Evolutionary conservation across 2,329 filamentous ascomycete species (phyloP).

Genomic region (Colletotrichum tamarilloi): DNA sequence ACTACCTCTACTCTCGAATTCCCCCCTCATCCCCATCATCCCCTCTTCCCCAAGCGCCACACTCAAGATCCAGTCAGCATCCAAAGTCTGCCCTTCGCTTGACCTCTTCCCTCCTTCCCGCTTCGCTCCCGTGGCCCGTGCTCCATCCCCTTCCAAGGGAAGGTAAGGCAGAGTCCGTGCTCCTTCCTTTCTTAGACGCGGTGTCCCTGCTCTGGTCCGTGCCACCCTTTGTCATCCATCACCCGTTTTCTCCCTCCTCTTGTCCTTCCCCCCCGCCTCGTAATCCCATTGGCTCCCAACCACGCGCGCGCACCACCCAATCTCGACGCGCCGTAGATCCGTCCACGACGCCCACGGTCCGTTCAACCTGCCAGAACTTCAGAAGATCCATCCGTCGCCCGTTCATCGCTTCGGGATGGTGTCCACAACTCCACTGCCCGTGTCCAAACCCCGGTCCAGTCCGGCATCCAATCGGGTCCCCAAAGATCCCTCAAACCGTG

Average conservation of each 20-base stretch:
- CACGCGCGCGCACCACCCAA: constrained; percentile 27
- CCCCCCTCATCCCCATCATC: not conserved
- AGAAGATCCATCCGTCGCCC: not conserved
- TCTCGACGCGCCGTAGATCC: constrained; percentile 34
- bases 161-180: not conserved
- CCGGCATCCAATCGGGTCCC: constrained; percentile 31
- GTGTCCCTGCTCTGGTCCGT: not conserved
- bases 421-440: too few relatives aligned
- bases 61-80: constrained; percentile 5
- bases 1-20: not conserved
- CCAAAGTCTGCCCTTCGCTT: not conserved
- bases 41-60: constrained; percentile 17
- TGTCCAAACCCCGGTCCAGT: not conserved
- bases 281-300: constrained; percentile 10
- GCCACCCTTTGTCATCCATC: not conserved
- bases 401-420: not conserved
- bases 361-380: not conserved
- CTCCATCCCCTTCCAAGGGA: not conserved
- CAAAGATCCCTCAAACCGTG: not conserved
- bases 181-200: not conserved
- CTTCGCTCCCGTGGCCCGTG: not conserved
- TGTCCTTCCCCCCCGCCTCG: not conserved
- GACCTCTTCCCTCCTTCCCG: not conserved
- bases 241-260: not conserved
- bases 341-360: too few relatives aligned